Evolutionary conservation across 73 alveolate genomes (phyloP).

Genomic region (Paramecium pentaurelia): DNA sequence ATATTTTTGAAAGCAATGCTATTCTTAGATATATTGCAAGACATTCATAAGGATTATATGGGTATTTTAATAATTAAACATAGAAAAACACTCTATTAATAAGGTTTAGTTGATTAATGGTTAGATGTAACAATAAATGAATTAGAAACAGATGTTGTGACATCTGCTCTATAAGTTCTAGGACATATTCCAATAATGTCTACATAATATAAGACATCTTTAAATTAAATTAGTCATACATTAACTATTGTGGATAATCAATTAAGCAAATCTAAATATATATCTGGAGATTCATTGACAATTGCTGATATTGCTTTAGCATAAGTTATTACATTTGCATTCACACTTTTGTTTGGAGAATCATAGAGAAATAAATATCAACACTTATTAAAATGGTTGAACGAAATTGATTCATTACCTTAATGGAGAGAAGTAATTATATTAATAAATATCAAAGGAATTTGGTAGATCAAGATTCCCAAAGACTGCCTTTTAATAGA

Average conservation of each 20-base stretch:
- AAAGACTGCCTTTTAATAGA: neutral
- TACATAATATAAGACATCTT: conserved; percentile 53
- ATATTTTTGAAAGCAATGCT: conserved; percentile 68
- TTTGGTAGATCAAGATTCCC: conserved; percentile 74
- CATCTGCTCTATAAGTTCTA: conserved; percentile 66
- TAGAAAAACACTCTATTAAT: conserved; percentile 47
- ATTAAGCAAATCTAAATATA: conserved; percentile 70
- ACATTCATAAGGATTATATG: neutral
- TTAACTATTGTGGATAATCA: conserved; percentile 67
- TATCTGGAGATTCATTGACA: conserved; percentile 85
- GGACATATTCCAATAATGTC: conserved; percentile 76
- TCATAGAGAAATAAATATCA: conserved; percentile 73
- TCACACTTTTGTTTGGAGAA: conserved; percentile 73
- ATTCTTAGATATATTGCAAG: conserved; percentile 74
- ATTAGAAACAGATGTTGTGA: conserved; percentile 60
- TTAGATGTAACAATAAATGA: conserved; percentile 66
- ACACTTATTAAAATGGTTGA: conserved; percentile 70
- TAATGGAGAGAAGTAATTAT: conserved; percentile 63
- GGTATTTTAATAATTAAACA: neutral
- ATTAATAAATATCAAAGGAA: neutral
- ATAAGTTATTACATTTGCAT: conserved; percentile 66
- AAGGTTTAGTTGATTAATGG: conserved; percentile 75
- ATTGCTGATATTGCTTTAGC: conserved; percentile 90
- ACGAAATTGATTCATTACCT: conserved; percentile 63
- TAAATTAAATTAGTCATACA: conserved; percentile 55